phyloP scores from a whole-genome alignment of 2,329 filamentous ascomycete genomes.

The Shiraia sp. region DNA sequence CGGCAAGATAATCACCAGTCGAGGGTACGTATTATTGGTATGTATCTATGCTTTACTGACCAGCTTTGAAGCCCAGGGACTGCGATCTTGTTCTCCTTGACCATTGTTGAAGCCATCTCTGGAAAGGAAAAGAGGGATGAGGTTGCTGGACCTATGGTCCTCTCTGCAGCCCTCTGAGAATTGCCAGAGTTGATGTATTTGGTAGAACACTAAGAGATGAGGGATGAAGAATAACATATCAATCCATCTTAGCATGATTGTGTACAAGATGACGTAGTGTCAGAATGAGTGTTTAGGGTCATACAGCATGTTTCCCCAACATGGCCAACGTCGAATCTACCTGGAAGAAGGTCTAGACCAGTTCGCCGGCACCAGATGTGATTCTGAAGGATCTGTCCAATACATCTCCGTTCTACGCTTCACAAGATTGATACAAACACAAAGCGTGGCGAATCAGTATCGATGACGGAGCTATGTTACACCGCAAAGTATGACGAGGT shows the following conservation, averaged over 20 bases:
- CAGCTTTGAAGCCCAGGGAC: constrained; percentile 39
- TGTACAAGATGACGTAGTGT: background rate
- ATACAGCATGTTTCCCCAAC: too few relatives aligned
- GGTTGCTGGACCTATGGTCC: constrained; percentile 54
- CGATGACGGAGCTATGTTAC: background rate
- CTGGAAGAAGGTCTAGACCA: too few relatives aligned
- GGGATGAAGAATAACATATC: background rate
- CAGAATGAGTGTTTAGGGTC: too few relatives aligned
- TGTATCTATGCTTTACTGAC: constrained; percentile 3
- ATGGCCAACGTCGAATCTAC: too few relatives aligned
- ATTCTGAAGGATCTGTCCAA: background rate
- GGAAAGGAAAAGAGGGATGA: constrained; percentile 54
- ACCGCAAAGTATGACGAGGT: background rate
- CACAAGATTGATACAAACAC: background rate
- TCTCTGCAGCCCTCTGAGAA: constrained; percentile 33
- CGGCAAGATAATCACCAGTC: constrained; percentile 39
- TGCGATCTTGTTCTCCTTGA: constrained; percentile 43
- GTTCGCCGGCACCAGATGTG: too few relatives aligned
- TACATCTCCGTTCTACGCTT: background rate
- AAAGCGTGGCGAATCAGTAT: background rate
- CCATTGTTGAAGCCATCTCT: constrained; percentile 41
- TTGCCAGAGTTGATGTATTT: background rate
- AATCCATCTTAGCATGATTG: background rate
- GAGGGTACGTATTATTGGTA: constrained; percentile 32
- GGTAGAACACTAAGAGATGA: background rate